Conservation (phyloP, 1,284 basidiomycete genomes). For the Cryptococcus deneoformans region DNA sequence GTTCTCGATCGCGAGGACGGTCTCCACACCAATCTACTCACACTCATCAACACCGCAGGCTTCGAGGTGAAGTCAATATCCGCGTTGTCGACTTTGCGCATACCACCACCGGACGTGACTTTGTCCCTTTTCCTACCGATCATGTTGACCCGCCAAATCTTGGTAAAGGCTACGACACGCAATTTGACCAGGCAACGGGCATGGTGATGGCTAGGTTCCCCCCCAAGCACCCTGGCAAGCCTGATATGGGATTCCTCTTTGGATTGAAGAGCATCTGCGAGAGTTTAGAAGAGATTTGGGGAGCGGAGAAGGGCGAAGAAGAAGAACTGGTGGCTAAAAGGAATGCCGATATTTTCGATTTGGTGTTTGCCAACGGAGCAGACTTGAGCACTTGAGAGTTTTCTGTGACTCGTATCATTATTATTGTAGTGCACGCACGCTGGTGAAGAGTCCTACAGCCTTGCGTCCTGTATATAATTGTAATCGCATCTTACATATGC, state of each 20-base stretch:
- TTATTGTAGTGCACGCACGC: no score
- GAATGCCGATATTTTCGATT: constrained; percentile 37
- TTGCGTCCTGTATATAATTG: not conserved
- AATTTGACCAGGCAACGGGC: constrained; percentile 73
- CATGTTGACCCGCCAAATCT: constrained; percentile 45
- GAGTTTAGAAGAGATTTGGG: constrained; percentile 74
- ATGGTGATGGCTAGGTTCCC: constrained; percentile 83
- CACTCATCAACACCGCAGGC: constrained; percentile 6
- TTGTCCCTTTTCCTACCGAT: constrained; percentile 57
- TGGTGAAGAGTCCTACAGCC: no score
- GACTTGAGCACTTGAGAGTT: constrained; percentile 20
- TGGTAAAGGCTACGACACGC: constrained; percentile 75
- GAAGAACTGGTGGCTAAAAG: constrained; percentile 9
- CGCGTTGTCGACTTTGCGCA: constrained; percentile 99
- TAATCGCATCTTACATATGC: constrained; percentile 17
- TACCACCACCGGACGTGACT: constrained; percentile 94
- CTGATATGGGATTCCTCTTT: constrained; percentile 92
- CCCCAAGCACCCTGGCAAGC: constrained; percentile 75
- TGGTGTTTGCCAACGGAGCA: constrained; percentile 20
- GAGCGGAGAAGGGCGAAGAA: constrained; percentile 59
- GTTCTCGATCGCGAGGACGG: constrained; percentile 5
- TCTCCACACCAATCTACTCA: constrained; percentile 6
- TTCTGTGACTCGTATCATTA: not conserved
- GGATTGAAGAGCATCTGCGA: constrained; percentile 79
- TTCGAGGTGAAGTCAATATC: constrained; percentile 89